These are phyloP conservation scores for Wickerhamiella sergipiensis DNA, from an alignment of 805 yeast genomes.

Conservation along the genomic window DNA sequence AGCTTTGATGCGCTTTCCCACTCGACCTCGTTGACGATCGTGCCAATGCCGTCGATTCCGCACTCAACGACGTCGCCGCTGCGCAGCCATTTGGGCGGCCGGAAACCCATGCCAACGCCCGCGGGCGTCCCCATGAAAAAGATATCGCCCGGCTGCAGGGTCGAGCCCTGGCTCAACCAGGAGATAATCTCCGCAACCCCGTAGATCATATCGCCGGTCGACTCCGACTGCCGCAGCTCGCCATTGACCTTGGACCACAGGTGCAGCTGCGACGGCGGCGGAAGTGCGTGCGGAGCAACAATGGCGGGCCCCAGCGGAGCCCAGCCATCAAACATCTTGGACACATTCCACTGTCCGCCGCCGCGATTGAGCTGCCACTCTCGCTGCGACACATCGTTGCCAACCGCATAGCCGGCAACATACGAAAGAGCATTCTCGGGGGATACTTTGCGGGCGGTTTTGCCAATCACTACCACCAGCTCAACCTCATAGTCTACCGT, in stretches of 20 bases:
- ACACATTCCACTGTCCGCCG: conserved; percentile 39
- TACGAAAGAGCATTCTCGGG: conserved; percentile 32
- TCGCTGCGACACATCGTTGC: conserved; percentile 44
- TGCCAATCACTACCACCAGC: conserved; percentile 40
- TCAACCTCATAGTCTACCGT: conserved; percentile 41
- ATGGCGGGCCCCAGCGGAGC: conserved; percentile 46
- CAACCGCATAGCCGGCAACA: conserved; percentile 39
- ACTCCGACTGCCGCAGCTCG: conserved; percentile 32
- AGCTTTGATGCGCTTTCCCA: neutral
- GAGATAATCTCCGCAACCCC: conserved; percentile 30
- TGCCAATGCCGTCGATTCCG: conserved; percentile 31
- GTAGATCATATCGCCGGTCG: conserved; percentile 38
- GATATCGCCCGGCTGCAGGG: conserved; percentile 39
- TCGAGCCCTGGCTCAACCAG: conserved; percentile 38
- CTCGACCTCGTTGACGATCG: conserved; percentile 28
- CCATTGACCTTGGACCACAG: conserved; percentile 35
- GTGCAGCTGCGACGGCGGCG: conserved; percentile 25
- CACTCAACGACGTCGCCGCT: conserved; percentile 34
- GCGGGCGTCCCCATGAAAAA: conserved; percentile 45
- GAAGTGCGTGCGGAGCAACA: conserved; percentile 25
- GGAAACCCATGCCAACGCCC: conserved; percentile 39
- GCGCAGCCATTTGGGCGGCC: conserved; percentile 30
- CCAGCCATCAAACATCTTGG: conserved; percentile 43
- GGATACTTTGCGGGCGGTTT: conserved; percentile 31
- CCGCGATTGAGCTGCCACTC: conserved; percentile 43